Conservation (phyloP, 305 asterid genomes). For the Fraxinus sp. region DNA sequence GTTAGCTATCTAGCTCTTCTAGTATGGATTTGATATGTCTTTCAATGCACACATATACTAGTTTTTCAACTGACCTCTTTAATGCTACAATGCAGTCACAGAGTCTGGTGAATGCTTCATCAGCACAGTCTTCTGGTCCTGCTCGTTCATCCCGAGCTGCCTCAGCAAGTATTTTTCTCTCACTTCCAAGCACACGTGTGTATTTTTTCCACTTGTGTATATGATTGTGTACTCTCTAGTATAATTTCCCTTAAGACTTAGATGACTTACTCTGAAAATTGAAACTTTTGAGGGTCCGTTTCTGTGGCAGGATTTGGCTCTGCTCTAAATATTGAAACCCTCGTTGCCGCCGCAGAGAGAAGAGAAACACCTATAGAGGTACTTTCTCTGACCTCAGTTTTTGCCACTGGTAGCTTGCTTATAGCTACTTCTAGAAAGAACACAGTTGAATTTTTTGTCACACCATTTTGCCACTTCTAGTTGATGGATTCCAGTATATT, state of each 20-base stretch:
- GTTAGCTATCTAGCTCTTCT: background rate
- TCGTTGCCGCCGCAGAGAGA: slow-evolving; percentile 98
- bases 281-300: slow-evolving; percentile 15
- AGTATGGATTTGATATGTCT: slow-evolving; percentile 7
- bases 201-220: background rate
- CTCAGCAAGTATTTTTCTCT: slow-evolving; percentile 59
- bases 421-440: background rate
- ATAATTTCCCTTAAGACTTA: background rate
- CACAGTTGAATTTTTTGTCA: background rate
- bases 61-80: slow-evolving; percentile 25
- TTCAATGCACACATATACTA: background rate
- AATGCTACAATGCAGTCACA: slow-evolving; percentile 54
- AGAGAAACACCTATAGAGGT: slow-evolving; percentile 96
- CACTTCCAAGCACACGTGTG: slow-evolving; percentile 6
- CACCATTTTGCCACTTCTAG: background rate
- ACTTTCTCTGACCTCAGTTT: slow-evolving; percentile 22
- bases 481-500: slow-evolving; percentile 41
- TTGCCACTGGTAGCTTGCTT: slow-evolving; percentile 15
- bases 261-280: slow-evolving; percentile 20
- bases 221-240: slow-evolving; percentile 3
- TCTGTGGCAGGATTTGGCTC: slow-evolving; percentile 78
- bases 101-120: slow-evolving; percentile 42
- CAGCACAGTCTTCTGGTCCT: slow-evolving; percentile 57
- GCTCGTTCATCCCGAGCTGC: slow-evolving; percentile 64
- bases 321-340: slow-evolving; percentile 96